These are phyloP conservation scores for Halophytophthora polymorphica DNA, from an alignment of 352 stramenopile genomes.

Conservation along the genomic window DNA sequence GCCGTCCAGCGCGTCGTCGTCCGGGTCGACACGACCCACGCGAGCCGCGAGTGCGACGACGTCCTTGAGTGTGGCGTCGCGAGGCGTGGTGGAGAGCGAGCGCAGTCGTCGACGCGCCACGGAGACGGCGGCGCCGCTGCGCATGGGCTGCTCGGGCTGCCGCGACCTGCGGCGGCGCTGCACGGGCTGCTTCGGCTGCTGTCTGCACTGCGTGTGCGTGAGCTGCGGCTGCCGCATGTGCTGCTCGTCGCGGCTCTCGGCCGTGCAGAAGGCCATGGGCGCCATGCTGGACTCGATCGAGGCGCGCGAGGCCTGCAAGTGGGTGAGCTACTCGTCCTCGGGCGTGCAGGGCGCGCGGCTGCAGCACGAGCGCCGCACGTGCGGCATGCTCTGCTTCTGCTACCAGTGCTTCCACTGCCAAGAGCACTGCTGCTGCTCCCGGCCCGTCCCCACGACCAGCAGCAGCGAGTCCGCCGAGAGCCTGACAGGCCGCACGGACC, in stretches of 20 bases:
- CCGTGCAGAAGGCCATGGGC: slow-evolving; percentile 58
- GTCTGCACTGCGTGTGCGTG: slow-evolving; percentile 67
- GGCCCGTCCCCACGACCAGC: slow-evolving; percentile 6
- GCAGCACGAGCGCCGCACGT: slow-evolving; percentile 12
- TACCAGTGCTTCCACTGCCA: slow-evolving; percentile 34
- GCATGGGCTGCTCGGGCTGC: slow-evolving; percentile 63
- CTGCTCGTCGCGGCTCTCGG: slow-evolving; percentile 46
- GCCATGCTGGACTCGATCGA: slow-evolving; percentile 61
- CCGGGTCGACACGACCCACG: too few species aligned
- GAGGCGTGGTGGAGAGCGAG: neutral
- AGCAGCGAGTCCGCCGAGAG: slow-evolving; percentile 1
- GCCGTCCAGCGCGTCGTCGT: too few species aligned
- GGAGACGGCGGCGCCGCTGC: slow-evolving; percentile 30
- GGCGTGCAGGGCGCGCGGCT: slow-evolving; percentile 10
- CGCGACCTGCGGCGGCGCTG: slow-evolving; percentile 58
- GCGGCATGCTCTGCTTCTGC: slow-evolving; percentile 40
- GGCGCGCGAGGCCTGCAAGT: slow-evolving; percentile 57
- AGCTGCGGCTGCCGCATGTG: slow-evolving; percentile 75
- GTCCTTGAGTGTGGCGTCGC: too few species aligned
- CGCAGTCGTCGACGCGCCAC: slow-evolving; percentile 10
- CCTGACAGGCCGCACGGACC: neutral
- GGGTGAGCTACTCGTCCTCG: slow-evolving; percentile 25
- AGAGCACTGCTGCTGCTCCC: slow-evolving; percentile 38
- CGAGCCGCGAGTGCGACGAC: too few species aligned
- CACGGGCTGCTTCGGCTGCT: slow-evolving; percentile 61